These are phyloP conservation scores for Komagataella ulmi DNA, from an alignment of 805 yeast genomes.

Conservation along the genomic window DNA sequence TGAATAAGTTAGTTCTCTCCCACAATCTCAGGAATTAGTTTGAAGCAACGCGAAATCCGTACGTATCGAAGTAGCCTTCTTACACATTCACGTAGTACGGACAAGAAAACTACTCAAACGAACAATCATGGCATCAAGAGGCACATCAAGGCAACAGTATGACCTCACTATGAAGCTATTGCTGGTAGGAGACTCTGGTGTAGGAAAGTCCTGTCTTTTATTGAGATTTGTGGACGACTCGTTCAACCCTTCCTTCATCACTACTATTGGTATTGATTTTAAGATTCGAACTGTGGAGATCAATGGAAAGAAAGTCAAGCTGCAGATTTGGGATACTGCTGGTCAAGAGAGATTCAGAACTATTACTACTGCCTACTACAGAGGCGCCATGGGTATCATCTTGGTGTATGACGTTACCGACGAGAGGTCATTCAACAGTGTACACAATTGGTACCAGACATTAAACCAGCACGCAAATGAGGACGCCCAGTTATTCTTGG, in stretches of 20 bases:
- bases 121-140: constrained; percentile 38
- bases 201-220: constrained; percentile 80
- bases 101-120: neutral
- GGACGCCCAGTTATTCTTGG: constrained; percentile 86
- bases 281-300: constrained; percentile 92
- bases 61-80: neutral
- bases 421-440: constrained; percentile 84
- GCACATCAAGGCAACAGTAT: constrained; percentile 52
- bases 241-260: constrained; percentile 91
- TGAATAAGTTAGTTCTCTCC: neutral
- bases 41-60: neutral
- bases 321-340: constrained; percentile 96
- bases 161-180: constrained; percentile 87
- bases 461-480: constrained; percentile 95
- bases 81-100: neutral
- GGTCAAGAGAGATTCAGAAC: constrained; percentile 96
- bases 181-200: constrained; percentile 87
- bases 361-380: constrained; percentile 83
- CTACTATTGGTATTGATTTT: constrained; percentile 97
- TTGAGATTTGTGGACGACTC: constrained; percentile 92
- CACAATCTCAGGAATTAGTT: neutral
- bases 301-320: constrained; percentile 84
- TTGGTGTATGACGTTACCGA: constrained; percentile 78
- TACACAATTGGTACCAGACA: constrained; percentile 90
- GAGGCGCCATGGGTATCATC: constrained; percentile 84